Conservation (phyloP, 176 grass and related monocot genomes). For the Guadua angustifolia region DNA sequence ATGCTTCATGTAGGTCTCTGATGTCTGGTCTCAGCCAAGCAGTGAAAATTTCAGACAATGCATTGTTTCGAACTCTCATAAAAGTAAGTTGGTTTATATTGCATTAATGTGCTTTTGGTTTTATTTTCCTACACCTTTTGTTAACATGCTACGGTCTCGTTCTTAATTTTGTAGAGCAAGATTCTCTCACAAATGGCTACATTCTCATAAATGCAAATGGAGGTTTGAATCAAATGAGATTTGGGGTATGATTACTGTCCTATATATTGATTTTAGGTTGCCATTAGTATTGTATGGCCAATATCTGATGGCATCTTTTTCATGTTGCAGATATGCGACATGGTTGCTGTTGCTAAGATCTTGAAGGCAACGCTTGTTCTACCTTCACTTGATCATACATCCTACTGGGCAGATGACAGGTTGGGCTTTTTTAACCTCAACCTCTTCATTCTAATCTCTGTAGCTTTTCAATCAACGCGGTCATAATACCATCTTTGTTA, state of each 20-base stretch:
- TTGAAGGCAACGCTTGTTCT: constrained; percentile 94
- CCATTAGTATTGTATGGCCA: constrained; percentile 8
- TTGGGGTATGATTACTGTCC: constrained; percentile 79
- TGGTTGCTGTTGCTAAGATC: constrained; percentile 98
- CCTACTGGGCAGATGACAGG: constrained; percentile 99
- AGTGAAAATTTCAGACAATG: constrained; percentile 80
- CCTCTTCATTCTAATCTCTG: constrained; percentile 21
- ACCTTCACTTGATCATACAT: constrained; percentile 97
- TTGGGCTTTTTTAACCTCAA: constrained; percentile 23
- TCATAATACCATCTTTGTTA: constrained; percentile 13
- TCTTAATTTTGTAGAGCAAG: constrained; percentile 68
- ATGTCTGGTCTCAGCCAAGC: constrained; percentile 76
- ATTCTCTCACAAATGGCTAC: constrained; percentile 76
- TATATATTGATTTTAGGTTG: constrained; percentile 40
- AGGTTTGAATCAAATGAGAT: constrained; percentile 99
- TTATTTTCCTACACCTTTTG: constrained; percentile 36
- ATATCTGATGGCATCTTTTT: constrained; percentile 41
- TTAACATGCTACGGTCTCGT: constrained; percentile 25
- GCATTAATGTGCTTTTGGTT: constrained; percentile 2
- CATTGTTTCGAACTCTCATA: constrained; percentile 76
- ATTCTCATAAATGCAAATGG: constrained; percentile 99
- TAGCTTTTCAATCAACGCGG: constrained; percentile 25
- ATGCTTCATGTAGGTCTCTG: constrained; percentile 59
- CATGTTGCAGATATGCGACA: constrained; percentile 93
- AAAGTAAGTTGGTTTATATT: constrained; percentile 66